Conservation (phyloP, 768 basidiomycete species). For the Mycena vulgaris region DNA sequence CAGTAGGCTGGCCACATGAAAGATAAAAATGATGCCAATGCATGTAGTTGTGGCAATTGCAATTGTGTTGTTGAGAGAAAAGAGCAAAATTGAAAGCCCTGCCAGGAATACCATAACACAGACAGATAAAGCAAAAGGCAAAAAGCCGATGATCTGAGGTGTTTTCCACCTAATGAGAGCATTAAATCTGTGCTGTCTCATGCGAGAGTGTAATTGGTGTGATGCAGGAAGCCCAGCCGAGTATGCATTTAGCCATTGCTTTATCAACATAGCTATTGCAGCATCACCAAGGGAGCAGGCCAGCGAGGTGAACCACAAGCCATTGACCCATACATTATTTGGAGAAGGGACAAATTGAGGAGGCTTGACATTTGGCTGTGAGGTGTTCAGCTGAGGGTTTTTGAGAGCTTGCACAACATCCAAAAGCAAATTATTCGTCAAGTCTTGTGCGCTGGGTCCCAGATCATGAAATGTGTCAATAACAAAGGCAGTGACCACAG, state of each 20-base stretch:
- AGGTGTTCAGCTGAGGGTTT: conserved; percentile 11
- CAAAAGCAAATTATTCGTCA: conserved; percentile 21
- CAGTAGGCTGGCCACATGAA: conserved; percentile 37
- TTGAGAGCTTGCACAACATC: conserved; percentile 22
- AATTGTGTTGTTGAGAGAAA: conserved; percentile 33
- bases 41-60: conserved; percentile 33
- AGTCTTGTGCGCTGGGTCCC: conserved; percentile 24
- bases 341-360: conserved; percentile 20
- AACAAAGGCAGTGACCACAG: conserved; percentile 33
- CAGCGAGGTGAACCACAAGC: conserved; percentile 31
- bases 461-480: conserved; percentile 19
- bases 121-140: conserved; percentile 38
- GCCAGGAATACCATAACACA: conserved; percentile 41
- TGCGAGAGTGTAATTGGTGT: conserved; percentile 27
- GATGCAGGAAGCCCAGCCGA: conserved; percentile 31
- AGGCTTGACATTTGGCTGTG: conserved; percentile 20
- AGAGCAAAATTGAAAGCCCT: conserved; percentile 39
- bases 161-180: conserved; percentile 35
- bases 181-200: conserved; percentile 32
- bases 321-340: conserved; percentile 31
- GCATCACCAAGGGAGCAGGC: conserved; percentile 31
- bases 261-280: conserved; percentile 31
- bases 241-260: conserved; percentile 35
- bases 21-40: conserved; percentile 30
- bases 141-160: conserved; percentile 35